phyloP scores from a whole-genome alignment of 2,329 filamentous ascomycete genomes.

The Penicillium frequentans region DNA sequence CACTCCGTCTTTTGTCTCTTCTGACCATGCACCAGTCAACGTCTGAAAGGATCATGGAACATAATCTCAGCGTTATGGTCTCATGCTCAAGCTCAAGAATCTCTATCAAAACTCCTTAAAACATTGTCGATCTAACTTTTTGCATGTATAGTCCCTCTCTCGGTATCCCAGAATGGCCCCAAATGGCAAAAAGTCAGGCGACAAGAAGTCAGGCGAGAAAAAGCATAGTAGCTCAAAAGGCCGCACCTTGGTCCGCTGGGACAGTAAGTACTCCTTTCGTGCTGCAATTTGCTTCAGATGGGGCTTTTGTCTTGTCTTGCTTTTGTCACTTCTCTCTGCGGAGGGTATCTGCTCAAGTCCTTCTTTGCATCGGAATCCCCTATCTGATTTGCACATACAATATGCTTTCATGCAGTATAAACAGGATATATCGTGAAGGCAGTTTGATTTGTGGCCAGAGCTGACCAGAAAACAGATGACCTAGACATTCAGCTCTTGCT shows the following conservation, averaged over 20 bases:
- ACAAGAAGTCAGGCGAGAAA: not conserved
- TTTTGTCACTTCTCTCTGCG: not conserved
- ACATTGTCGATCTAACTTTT: too few relatives aligned
- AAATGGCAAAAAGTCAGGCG: too few relatives aligned
- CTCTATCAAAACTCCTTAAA: too few relatives aligned
- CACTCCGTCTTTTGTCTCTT: too few relatives aligned
- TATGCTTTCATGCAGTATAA: not conserved
- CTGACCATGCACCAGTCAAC: too few relatives aligned
- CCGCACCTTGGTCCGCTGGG: conserved; percentile 44
- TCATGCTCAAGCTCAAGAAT: too few relatives aligned
- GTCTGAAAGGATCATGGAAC: too few relatives aligned
- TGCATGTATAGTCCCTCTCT: not conserved
- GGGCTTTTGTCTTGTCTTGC: not conserved
- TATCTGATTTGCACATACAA: not conserved
- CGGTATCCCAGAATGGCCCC: not conserved
- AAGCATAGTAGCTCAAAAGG: conserved; percentile 20
- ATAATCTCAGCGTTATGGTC: too few relatives aligned
- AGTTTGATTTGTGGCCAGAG: not conserved
- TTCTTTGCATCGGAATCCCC: not conserved
- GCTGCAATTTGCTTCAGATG: not conserved
- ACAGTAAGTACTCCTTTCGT: conserved; percentile 32
- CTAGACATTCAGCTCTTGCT: conserved; percentile 46
- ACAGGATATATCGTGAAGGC: not conserved
- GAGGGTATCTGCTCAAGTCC: not conserved
- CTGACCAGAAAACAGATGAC: conserved; percentile 35